Evolutionary conservation across 345 rosid genomes (phyloP), one percentile per base, ranked within the genome.

Genomic region (Aquilaria yunnanensis): DNA sequence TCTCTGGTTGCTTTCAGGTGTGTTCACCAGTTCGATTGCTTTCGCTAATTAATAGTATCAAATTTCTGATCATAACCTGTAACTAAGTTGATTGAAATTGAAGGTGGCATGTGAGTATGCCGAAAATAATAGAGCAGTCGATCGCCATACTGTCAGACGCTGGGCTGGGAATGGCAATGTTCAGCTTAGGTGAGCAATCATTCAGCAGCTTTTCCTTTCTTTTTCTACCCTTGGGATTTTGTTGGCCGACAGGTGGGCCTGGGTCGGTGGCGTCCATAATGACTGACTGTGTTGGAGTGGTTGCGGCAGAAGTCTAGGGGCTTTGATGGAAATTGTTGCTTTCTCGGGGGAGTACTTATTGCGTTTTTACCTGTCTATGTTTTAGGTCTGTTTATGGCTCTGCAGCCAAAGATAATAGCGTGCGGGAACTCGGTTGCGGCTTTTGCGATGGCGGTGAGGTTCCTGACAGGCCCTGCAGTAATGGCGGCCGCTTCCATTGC

Each of bases 81-180:
- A 9, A 37, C 8, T 37, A 37, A 37, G 8, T 37, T 37, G 43
- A 43, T 62, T 33, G 41, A 58, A 55, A 63, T 45, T 72, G 70
- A 66, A 93, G 98, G 85, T 93, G 98, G 98, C 74, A 86, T 71
- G 85, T 90, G 87, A 70, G 71, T 63, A 90, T 93, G 98, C 98
- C 98, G 5, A 81, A 85, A 70, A 73, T 93, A 59, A 43, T 93
- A 65, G 76, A 83, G 65, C 57, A 77, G 77, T 93, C 98, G 46
- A 93, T 93, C 73, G 77, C 91, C 67, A 93, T 93, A 62, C 88
- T 93, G 73, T 93, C 98, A 37, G 97, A 93, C 80, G 98, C 98
- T 61, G 98, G 98, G 59, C 91, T 93, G 47, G 98, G 98, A 75
- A 93, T 93, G 98, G 98, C 98, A 60, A 93, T 93, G 98, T 93